Percentiles rank a stretch among this genome's conserved stretches.
Conservation (phyloP, 495 filamentous ascomycete species). For the Tuber brumale region DNA sequence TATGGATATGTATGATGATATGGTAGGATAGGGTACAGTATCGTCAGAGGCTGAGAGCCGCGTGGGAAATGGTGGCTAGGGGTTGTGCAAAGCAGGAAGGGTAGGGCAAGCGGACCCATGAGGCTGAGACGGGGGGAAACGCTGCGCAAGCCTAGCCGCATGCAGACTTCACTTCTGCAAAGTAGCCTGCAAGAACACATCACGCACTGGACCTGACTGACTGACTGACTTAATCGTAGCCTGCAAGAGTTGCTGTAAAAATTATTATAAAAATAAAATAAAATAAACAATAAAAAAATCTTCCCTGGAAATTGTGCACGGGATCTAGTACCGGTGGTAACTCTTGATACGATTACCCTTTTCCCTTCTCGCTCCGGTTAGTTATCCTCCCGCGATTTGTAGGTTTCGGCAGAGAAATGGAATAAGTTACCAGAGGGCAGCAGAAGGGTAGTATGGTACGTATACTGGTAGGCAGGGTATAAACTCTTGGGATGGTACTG, state of each 20-base stretch:
- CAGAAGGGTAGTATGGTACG: background rate
- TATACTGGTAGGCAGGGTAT: background rate
- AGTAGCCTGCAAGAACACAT: slow-evolving; percentile 3
- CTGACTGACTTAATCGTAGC: background rate
- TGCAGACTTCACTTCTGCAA: slow-evolving; percentile 3
- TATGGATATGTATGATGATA: background rate
- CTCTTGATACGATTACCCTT: background rate
- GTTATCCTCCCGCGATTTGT: background rate
- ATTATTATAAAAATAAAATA: slow-evolving; percentile 1
- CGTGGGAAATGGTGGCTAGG: slow-evolving; percentile 15
- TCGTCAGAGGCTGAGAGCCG: slow-evolving; percentile 34
- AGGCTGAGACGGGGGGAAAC: slow-evolving; percentile 29
- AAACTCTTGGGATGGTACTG: background rate
- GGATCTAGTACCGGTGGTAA: background rate
- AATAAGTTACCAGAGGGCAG: background rate
- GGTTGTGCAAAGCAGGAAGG: background rate
- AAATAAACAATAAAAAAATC: slow-evolving; percentile 7
- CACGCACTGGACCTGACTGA: background rate
- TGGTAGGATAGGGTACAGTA: background rate
- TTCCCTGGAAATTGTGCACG: background rate
- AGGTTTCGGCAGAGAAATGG: background rate
- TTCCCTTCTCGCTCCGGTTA: background rate
- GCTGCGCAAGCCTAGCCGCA: slow-evolving; percentile 19
- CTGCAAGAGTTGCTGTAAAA: background rate
- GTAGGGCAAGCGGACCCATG: slow-evolving; percentile 8